phyloP scores from a whole-genome alignment of 108 stramenopile species.

The Skeletonema tropicum region DNA sequence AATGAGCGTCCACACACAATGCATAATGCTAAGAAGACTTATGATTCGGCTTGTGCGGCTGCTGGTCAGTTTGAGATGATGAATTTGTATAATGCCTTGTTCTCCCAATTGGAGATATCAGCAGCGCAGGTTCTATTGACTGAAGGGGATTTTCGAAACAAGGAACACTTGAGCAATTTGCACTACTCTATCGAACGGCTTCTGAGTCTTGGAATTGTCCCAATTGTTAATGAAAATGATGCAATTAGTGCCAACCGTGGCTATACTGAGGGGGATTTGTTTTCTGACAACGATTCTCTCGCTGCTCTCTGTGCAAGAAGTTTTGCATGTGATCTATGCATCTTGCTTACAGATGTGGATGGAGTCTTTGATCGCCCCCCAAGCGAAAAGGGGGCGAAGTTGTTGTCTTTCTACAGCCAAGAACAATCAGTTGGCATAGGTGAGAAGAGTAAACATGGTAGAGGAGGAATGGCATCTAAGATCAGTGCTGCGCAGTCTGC shows the following conservation, averaged over 20 bases:
- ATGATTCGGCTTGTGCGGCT: conserved; percentile 95
- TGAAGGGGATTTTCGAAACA: conserved; percentile 85
- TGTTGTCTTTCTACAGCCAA: conserved; percentile 64
- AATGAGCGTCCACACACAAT: conserved; percentile 59
- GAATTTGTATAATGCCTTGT: conserved; percentile 92
- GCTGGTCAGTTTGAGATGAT: conserved; percentile 98
- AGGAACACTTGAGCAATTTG: conserved; percentile 73
- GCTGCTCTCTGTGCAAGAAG: conserved; percentile 89
- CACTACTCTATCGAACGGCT: conserved; percentile 84
- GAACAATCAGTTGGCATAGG: conserved; percentile 81
- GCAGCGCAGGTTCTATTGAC: conserved; percentile 93
- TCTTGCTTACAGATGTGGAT: conserved; percentile 94
- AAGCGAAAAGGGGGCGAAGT: conserved; percentile 71
- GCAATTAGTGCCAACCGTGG: conserved; percentile 92
- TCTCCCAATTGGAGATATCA: conserved; percentile 83
- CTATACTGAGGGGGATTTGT: conserved; percentile 87
- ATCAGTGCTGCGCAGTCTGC: conserved; percentile 89
- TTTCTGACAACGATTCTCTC: conserved; percentile 95
- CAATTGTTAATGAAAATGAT: conserved; percentile 98
- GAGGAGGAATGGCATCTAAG: conserved; percentile 94
- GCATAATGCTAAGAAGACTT: conserved; percentile 79
- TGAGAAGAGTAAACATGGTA: conserved; percentile 86
- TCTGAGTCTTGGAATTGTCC: conserved; percentile 89
- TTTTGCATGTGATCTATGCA: conserved; percentile 85
- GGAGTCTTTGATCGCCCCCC: conserved; percentile 95